Conservation (phyloP, 1,284 basidiomycete genomes). For the Leucoagaricus sp. region DNA sequence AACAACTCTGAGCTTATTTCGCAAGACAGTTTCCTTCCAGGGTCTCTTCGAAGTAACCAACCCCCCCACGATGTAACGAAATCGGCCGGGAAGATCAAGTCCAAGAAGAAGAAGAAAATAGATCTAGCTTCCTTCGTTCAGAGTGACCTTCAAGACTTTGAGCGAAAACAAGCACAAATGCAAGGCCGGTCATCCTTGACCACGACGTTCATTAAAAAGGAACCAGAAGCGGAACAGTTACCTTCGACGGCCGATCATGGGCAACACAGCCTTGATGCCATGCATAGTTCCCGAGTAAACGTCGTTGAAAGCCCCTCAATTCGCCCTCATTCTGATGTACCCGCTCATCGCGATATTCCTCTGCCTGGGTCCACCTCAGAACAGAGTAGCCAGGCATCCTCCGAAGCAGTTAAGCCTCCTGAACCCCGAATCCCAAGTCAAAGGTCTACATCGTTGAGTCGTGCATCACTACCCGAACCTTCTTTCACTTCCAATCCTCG, state of each 20-base stretch:
- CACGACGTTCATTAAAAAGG: neutral
- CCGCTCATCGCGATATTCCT: neutral
- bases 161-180: constrained; percentile 24
- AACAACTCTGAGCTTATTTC: neutral
- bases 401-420: too few species aligned
- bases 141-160: constrained; percentile 32
- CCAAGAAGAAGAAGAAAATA: constrained; percentile 30
- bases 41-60: neutral
- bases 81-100: constrained; percentile 17
- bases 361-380: too few species aligned
- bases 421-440: too few species aligned
- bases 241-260: neutral
- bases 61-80: neutral
- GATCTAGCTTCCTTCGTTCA: constrained; percentile 30
- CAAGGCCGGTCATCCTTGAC: neutral
- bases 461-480: too few species aligned
- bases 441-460: too few species aligned
- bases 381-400: too few species aligned
- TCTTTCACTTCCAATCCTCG: neutral
- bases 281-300: neutral
- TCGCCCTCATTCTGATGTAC: neutral
- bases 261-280: neutral
- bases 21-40: neutral
- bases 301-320: neutral
- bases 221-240: constrained; percentile 6